phyloP scores from a whole-genome alignment of 2,329 filamentous ascomycete genomes.

The Aspergillus nomiae region DNA sequence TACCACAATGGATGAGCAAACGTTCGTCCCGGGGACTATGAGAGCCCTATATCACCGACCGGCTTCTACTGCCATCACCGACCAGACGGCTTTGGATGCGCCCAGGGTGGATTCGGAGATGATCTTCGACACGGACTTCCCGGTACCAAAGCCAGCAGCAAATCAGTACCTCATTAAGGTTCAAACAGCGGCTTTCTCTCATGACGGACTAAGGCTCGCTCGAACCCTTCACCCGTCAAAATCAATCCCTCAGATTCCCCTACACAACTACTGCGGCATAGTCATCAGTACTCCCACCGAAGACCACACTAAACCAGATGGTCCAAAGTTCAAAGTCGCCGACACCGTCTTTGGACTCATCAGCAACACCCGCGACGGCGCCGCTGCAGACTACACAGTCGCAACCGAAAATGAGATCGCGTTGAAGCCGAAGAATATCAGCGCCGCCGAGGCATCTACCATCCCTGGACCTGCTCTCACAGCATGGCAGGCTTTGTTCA shows the following conservation, averaged over 20 bases:
- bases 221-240: constrained; percentile 29
- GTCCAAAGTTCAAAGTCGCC: constrained; percentile 42
- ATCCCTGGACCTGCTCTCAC: constrained; percentile 43
- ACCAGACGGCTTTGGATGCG: constrained; percentile 8
- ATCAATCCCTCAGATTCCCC: constrained; percentile 38
- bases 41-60: constrained; percentile 41
- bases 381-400: constrained; percentile 44
- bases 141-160: constrained; percentile 37
- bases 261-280: constrained; percentile 45
- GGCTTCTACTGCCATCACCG: constrained; percentile 19
- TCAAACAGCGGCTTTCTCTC: constrained; percentile 40
- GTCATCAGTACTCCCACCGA: constrained; percentile 38
- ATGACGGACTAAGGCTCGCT: constrained; percentile 38
- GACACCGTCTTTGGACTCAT: constrained; percentile 45
- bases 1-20: constrained; percentile 38
- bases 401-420: constrained; percentile 42
- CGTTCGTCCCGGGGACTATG: constrained; percentile 39
- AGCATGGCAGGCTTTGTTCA: constrained; percentile 46
- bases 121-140: constrained; percentile 37
- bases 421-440: constrained; percentile 40
- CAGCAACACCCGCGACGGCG: constrained; percentile 41
- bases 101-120: constrained; percentile 31
- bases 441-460: constrained; percentile 36
- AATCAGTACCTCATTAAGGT: constrained; percentile 47
- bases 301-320: constrained; percentile 31